phyloP scores from a whole-genome alignment of 805 yeast genomes.

The Myxozyma melibiosi region DNA sequence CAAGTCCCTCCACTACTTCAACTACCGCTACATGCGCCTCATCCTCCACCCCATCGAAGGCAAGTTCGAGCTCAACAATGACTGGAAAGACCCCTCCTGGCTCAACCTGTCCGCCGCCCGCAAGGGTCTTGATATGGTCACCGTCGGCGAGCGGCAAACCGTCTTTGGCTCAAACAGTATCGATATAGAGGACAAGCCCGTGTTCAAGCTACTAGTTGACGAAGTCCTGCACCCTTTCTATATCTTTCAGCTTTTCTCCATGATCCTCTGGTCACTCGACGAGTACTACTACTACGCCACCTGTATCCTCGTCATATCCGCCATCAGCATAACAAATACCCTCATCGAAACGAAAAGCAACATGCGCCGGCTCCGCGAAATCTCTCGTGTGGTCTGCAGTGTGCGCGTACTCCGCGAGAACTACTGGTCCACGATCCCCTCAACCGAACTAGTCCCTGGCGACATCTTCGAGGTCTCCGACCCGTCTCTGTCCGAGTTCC shows the following conservation, averaged over 20 bases:
- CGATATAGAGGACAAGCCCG: constrained; percentile 72
- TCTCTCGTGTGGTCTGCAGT: constrained; percentile 74
- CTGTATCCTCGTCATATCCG: constrained; percentile 85
- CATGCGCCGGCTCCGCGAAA: constrained; percentile 66
- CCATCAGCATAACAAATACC: constrained; percentile 77
- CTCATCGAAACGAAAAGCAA: constrained; percentile 75
- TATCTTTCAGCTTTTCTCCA: constrained; percentile 90
- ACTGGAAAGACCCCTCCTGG: constrained; percentile 90
- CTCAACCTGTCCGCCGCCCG: constrained; percentile 51
- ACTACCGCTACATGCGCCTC: constrained; percentile 80
- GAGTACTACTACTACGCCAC: constrained; percentile 91
- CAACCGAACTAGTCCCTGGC: constrained; percentile 89
- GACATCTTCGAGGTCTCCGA: constrained; percentile 92
- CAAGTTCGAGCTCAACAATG: constrained; percentile 75
- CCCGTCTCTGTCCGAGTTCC: constrained; percentile 70
- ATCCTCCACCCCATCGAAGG: constrained; percentile 87
- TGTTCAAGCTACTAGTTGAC: constrained; percentile 66
- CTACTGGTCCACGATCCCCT: constrained; percentile 72
- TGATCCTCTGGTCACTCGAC: constrained; percentile 88
- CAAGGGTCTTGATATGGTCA: constrained; percentile 67
- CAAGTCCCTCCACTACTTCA: constrained; percentile 69
- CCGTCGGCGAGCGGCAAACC: constrained; percentile 64
- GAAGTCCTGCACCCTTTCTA: constrained; percentile 96
- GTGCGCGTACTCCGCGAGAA: constrained; percentile 90
- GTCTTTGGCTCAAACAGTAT: constrained; percentile 81